Evolutionary conservation across 2,329 filamentous ascomycete genomes (phyloP), one percentile per base, ranked within the genome.

Genomic region (Drechslera avenae): DNA sequence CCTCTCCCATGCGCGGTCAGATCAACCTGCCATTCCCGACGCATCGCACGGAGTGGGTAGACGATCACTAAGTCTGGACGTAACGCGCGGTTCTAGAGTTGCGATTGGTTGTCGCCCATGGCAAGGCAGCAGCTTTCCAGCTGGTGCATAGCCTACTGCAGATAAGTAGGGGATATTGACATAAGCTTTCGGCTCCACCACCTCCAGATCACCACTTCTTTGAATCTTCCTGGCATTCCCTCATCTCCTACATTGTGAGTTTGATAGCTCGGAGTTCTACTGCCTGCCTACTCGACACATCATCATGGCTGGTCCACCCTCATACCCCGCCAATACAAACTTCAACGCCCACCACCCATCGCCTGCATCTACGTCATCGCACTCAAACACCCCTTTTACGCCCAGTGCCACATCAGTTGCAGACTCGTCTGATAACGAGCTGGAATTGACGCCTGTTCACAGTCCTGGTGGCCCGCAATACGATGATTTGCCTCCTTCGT

Each of bases 401-500:
- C 65, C 68, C 13, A 63, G 61, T 28, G 63, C 68, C 6, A 56
- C 54, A 16, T 70, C 69, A 6, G 59, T 69, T 35, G 60, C 64
- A 12, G 68, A 73, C 39, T 67, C 68, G 19, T 71, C 67, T 8
- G 67, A 71, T 30, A 58, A 67, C 3, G 68, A 71, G 0, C 66
- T 62, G 16, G 62, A 65, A 17, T 66, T 66, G 4, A 73, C 69
- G 1, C 69, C 69, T 16, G 19, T 60, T 3, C 59, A 67, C 18
- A 71, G 67, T 39, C 68, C 67, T 5, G 56, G 56, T 17, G 69
- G 71, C 9, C 68, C 68, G 1, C 66, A 63, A 12, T 73, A 72
- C 40, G 67, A 72, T 40, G 72, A 74, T 42, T 54, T 73, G 3
- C 72, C 71, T 16, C 72, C 72, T 1, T 67, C 69, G 0, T 74